These are phyloP conservation scores for Moniliophthora roreri DNA, from an alignment of 1,284 basidiomycete species.

Conservation along the genomic window DNA sequence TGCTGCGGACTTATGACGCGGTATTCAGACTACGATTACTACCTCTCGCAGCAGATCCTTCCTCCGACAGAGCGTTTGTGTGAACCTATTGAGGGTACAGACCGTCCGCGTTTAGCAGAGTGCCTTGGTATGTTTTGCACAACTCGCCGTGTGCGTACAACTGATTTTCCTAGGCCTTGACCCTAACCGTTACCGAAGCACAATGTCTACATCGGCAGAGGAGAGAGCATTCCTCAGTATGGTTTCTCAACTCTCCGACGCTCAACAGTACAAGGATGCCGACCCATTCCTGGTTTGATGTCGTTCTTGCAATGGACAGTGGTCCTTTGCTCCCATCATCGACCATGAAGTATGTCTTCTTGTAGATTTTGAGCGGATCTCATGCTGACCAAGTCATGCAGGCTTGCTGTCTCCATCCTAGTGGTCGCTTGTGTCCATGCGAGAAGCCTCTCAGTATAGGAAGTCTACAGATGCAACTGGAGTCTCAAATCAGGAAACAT, in stretches of 20 bases:
- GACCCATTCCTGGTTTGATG: slow-evolving; percentile 74
- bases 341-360: slow-evolving; percentile 57
- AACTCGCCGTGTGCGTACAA: not conserved
- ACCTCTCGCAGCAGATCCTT: slow-evolving; percentile 89
- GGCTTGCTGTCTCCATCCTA: slow-evolving; percentile 50
- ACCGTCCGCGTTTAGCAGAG: slow-evolving; percentile 88
- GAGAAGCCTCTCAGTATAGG: slow-evolving; percentile 48
- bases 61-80: slow-evolving; percentile 95
- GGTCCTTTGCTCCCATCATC: slow-evolving; percentile 65
- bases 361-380: not conserved
- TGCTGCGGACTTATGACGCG: slow-evolving; percentile 2
- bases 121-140: slow-evolving; percentile 74
- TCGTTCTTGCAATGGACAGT: slow-evolving; percentile 63
- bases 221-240: slow-evolving; percentile 79
- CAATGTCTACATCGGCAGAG: slow-evolving; percentile 44
- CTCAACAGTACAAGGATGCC: slow-evolving; percentile 81
- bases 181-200: slow-evolving; percentile 69
- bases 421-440: slow-evolving; percentile 66
- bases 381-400: not conserved
- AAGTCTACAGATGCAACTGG: slow-evolving; percentile 83
- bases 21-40: slow-evolving; percentile 91
- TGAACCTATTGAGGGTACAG: slow-evolving; percentile 95
- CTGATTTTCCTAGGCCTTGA: slow-evolving; percentile 67
- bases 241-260: slow-evolving; percentile 89
- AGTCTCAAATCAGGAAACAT: slow-evolving; percentile 77